Evolutionary conservation across 164 flowering plant genomes (phyloP).

Genomic region (Nelumbo lutea): DNA sequence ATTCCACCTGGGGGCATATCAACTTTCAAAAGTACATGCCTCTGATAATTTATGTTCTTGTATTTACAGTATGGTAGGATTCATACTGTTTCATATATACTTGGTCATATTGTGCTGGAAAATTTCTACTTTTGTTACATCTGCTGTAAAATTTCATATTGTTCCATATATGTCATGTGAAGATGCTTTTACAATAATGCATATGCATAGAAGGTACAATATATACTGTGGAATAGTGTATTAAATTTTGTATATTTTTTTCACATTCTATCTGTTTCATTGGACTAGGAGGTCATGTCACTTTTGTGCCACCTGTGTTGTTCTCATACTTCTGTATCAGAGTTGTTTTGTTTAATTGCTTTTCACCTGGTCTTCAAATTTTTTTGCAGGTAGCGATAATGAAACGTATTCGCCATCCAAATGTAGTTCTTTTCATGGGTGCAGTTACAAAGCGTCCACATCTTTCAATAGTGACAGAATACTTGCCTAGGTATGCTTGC

Average conservation of each 20-base stretch:
- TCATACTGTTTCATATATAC: too few relatives aligned
- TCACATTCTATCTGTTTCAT: neutral
- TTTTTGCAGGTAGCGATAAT: slow-evolving; percentile 78
- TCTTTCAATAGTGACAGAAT: slow-evolving; percentile 92
- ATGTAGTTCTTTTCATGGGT: slow-evolving; percentile 98
- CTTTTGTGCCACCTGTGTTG: neutral
- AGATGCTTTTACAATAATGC: too few relatives aligned
- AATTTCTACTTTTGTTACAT: too few relatives aligned
- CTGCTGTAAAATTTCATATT: too few relatives aligned
- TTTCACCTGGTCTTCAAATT: slow-evolving; percentile 1
- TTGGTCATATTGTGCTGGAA: too few relatives aligned
- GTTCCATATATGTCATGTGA: too few relatives aligned
- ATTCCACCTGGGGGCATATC: too few relatives aligned
- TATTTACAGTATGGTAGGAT: too few relatives aligned
- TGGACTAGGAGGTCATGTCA: neutral
- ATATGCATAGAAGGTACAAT: too few relatives aligned
- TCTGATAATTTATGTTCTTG: too few relatives aligned
- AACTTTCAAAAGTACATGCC: too few relatives aligned
- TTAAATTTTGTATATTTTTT: neutral
- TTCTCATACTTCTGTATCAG: neutral
- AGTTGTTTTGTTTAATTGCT: neutral
- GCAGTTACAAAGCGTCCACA: slow-evolving; percentile 93
- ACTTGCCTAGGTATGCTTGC: slow-evolving; percentile 62
- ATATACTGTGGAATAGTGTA: too few relatives aligned
- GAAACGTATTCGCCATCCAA: slow-evolving; percentile 98